These are phyloP conservation scores for Mycena leptocephala DNA, from an alignment of 768 basidiomycete species.

Conservation along the genomic window DNA sequence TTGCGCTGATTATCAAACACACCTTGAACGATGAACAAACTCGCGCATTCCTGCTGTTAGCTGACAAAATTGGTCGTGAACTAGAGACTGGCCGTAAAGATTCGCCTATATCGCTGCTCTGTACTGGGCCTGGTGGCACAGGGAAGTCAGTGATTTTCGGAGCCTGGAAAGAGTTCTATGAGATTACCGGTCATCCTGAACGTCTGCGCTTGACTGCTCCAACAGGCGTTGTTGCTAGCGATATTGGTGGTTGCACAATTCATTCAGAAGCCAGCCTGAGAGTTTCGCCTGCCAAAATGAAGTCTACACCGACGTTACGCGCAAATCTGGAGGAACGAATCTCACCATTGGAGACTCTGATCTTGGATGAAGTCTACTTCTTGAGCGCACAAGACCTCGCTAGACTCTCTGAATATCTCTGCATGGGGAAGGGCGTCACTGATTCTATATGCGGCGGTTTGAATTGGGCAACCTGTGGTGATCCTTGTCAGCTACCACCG, in stretches of 20 bases:
- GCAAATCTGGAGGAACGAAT: conserved; percentile 1
- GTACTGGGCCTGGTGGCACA: conserved; percentile 42
- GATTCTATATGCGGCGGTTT: conserved; percentile 8
- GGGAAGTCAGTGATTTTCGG: conserved; percentile 42
- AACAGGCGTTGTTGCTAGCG: conserved; percentile 42
- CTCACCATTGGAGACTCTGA: not conserved
- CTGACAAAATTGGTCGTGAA: conserved; percentile 10
- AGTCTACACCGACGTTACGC: not conserved
- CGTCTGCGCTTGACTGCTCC: conserved; percentile 34
- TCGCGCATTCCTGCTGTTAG: conserved; percentile 3
- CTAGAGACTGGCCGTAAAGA: not conserved
- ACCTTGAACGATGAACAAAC: conserved; percentile 6
- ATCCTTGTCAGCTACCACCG: conserved; percentile 22
- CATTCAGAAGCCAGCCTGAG: conserved; percentile 36
- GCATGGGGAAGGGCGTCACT: conserved; percentile 22
- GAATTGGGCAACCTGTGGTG: not conserved
- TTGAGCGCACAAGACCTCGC: conserved; percentile 6
- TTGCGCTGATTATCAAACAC: not conserved
- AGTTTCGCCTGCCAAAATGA: conserved; percentile 23
- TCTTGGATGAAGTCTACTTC: conserved; percentile 25
- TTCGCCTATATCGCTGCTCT: conserved; percentile 11
- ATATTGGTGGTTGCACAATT: conserved; percentile 38
- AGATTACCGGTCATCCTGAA: not conserved
- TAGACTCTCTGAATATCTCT: conserved; percentile 11
- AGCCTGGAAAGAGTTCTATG: conserved; percentile 36